Evolutionary conservation across 768 basidiomycete species (phyloP).

Genomic region (Amanita pseudoporphyria): DNA sequence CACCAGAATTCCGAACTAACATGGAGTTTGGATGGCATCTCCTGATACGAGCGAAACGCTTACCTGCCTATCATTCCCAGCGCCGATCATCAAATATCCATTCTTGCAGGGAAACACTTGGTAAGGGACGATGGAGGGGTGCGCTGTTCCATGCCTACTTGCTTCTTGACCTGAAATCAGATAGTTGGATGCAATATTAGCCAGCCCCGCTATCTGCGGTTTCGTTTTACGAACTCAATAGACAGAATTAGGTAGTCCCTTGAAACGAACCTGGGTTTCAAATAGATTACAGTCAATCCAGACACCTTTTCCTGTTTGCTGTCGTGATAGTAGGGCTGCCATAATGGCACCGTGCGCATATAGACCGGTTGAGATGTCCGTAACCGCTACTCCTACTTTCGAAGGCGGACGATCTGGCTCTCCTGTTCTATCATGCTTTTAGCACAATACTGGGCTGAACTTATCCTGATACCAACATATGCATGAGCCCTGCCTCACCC

Average conservation of each 20-base stretch:
- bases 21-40: not conserved
- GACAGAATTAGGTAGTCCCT: not conserved
- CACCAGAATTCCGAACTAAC: slow-evolving; percentile 62
- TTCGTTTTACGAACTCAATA: not conserved
- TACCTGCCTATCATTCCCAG: slow-evolving; percentile 84
- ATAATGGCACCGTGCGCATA: slow-evolving; percentile 92
- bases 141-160: slow-evolving; percentile 81
- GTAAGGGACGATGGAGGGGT: slow-evolving; percentile 91
- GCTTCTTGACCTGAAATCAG: slow-evolving; percentile 81
- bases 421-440: slow-evolving; percentile 54
- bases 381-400: slow-evolving; percentile 94
- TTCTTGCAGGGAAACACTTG: slow-evolving; percentile 84
- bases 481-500: slow-evolving; percentile 91
- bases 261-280: slow-evolving; percentile 57
- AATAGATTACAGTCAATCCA: slow-evolving; percentile 93
- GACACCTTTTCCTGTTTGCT: slow-evolving; percentile 77
- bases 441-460: slow-evolving; percentile 4
- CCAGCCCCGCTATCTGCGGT: slow-evolving; percentile 74
- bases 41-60: slow-evolving; percentile 2
- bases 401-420: slow-evolving; percentile 78
- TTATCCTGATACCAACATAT: slow-evolving; percentile 49
- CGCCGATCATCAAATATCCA: slow-evolving; percentile 90
- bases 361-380: slow-evolving; percentile 80
- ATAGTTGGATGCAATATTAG: slow-evolving; percentile 90
- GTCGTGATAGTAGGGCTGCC: slow-evolving; percentile 76